Evolutionary conservation across 805 yeast species (phyloP).

Genomic region (Zygoascus bituminiphila): DNA sequence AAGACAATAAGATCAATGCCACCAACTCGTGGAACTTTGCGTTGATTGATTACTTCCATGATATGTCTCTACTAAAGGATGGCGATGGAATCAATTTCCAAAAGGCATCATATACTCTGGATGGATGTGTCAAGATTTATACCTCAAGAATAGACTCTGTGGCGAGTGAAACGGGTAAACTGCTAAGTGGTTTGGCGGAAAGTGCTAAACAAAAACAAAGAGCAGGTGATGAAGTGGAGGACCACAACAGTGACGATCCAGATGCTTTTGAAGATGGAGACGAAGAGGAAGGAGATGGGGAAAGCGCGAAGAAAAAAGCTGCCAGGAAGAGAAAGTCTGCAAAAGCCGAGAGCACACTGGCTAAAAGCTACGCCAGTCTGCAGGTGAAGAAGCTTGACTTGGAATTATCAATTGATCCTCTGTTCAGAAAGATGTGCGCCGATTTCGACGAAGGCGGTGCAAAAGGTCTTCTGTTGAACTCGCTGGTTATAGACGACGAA

Average conservation of each 20-base stretch:
- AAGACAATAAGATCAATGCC: slow-evolving; percentile 75
- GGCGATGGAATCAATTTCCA: slow-evolving; percentile 81
- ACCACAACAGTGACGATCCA: slow-evolving; percentile 21
- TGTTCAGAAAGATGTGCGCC: slow-evolving; percentile 36
- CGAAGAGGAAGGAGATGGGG: slow-evolving; percentile 14
- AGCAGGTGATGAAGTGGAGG: slow-evolving; percentile 18
- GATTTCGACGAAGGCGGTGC: slow-evolving; percentile 40
- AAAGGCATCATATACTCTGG: slow-evolving; percentile 82
- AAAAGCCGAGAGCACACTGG: slow-evolving; percentile 26
- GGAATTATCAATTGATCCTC: slow-evolving; percentile 34
- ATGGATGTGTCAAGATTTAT: slow-evolving; percentile 91
- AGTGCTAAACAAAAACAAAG: slow-evolving; percentile 17
- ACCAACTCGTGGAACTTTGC: slow-evolving; percentile 87
- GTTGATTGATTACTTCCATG: slow-evolving; percentile 85
- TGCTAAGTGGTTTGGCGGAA: slow-evolving; percentile 64
- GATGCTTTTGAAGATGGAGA: slow-evolving; percentile 42
- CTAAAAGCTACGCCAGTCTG: slow-evolving; percentile 23
- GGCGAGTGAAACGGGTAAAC: slow-evolving; percentile 79
- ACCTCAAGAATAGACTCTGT: slow-evolving; percentile 87
- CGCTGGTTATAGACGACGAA: slow-evolving; percentile 38
- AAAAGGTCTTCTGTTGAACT: slow-evolving; percentile 38
- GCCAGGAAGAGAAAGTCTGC: slow-evolving; percentile 13
- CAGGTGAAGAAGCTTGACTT: slow-evolving; percentile 29
- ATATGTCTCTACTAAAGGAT: slow-evolving; percentile 62
- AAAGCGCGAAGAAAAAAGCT: slow-evolving; percentile 18